These are phyloP conservation scores for Prosopis cineraria DNA, from an alignment of 306 rosid genomes.

Conservation along the genomic window DNA sequence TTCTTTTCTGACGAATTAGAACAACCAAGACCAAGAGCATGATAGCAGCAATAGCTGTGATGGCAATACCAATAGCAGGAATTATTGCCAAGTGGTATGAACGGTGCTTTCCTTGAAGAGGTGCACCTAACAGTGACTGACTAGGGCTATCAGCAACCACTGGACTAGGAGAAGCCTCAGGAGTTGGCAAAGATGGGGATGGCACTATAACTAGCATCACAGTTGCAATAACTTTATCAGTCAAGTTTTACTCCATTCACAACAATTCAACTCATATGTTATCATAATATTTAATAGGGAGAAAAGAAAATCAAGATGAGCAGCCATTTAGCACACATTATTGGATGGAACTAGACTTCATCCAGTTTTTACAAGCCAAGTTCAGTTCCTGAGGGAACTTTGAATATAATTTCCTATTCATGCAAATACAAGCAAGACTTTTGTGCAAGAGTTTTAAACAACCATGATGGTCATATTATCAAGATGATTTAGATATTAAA, in stretches of 20 bases:
- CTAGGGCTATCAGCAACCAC: slow-evolving; percentile 72
- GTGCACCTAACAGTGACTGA: slow-evolving; percentile 52
- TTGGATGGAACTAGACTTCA: not conserved
- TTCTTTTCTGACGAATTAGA: slow-evolving; percentile 78
- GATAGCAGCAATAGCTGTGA: slow-evolving; percentile 70
- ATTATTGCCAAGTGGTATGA: slow-evolving; percentile 73
- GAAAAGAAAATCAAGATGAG: not conserved
- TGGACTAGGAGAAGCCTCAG: slow-evolving; percentile 77
- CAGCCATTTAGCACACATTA: not conserved
- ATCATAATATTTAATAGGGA: slow-evolving; percentile 2
- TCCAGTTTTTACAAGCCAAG: slow-evolving; percentile 18
- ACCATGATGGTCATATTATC: not conserved
- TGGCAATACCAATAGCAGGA: slow-evolving; percentile 75
- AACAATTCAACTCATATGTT: slow-evolving; percentile 11
- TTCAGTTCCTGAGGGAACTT: slow-evolving; percentile 3
- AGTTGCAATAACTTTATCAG: slow-evolving; percentile 32
- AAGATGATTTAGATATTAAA: not conserved
- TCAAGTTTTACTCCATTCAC: not conserved
- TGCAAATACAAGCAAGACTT: not conserved
- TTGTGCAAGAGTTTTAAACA: slow-evolving; percentile 10
- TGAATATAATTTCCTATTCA: slow-evolving; percentile 3
- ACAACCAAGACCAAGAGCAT: slow-evolving; percentile 73
- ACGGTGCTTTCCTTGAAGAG: slow-evolving; percentile 54
- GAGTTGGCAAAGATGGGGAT: slow-evolving; percentile 56
- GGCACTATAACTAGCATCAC: slow-evolving; percentile 61